Conservation (phyloP, 257 asterid genomes). For the Rehmannia glutinosa region DNA sequence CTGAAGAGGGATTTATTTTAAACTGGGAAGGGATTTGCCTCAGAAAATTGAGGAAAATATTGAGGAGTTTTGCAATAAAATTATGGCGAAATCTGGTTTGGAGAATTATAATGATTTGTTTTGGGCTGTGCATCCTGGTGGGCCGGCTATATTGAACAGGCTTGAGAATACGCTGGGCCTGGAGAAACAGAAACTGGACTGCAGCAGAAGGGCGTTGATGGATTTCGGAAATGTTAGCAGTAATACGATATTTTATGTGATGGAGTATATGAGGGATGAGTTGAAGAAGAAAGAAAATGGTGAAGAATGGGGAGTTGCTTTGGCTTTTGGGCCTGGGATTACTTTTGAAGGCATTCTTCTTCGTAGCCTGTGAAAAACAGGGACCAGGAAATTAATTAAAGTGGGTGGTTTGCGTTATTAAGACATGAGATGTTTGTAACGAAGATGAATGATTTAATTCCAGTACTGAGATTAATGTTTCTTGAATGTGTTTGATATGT, state of each 20-base stretch:
- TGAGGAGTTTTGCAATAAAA: slow-evolving; percentile 60
- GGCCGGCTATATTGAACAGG: slow-evolving; percentile 86
- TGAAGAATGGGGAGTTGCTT: slow-evolving; percentile 85
- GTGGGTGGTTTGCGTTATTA: no score
- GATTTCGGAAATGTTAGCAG: slow-evolving; percentile 91
- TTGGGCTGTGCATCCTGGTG: slow-evolving; percentile 98
- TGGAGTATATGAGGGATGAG: slow-evolving; percentile 81
- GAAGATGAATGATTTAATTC: no score
- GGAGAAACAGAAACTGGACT: slow-evolving; percentile 45
- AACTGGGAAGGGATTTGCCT: slow-evolving; percentile 75
- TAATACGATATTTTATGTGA: slow-evolving; percentile 76
- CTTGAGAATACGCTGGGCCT: slow-evolving; percentile 54
- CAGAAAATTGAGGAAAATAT: slow-evolving; percentile 79
- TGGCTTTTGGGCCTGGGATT: slow-evolving; percentile 92
- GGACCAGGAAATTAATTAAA: no score
- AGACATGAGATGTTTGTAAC: no score
- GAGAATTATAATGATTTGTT: slow-evolving; percentile 55
- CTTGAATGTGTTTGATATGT: no score
- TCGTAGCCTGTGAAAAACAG: slow-evolving; percentile 52
- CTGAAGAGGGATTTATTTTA: slow-evolving; percentile 83
- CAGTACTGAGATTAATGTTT: no score
- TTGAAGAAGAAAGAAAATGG: slow-evolving; percentile 35
- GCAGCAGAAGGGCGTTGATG: slow-evolving; percentile 87
- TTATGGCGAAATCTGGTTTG: slow-evolving; percentile 39
- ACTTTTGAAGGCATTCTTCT: slow-evolving; percentile 92